Base-by-base conservation (phyloP, 768 basidiomycete species). In the Mycena filopes region DNA sequence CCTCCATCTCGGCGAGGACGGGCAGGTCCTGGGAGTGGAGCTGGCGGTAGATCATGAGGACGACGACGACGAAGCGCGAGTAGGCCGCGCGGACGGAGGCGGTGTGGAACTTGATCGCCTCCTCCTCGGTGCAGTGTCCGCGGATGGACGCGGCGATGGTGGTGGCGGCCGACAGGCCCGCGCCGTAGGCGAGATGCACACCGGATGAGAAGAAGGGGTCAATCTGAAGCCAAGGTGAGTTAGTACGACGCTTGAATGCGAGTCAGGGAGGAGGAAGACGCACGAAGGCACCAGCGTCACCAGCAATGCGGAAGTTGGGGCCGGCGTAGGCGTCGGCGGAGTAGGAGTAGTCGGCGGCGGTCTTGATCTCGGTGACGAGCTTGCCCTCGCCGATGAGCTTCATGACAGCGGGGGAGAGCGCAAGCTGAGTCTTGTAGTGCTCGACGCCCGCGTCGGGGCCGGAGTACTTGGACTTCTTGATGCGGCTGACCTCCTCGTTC, bases 171-270 rank as follows among this genome's bases (percentile, higher is more conserved):
- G 78, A 76, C 16, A 81, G 72, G 6, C 71, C 80, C n/a, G 76
- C 74, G 3, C 76, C 72, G 31, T 80, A 71, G 9, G 81, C 81
- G 15, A 82, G 72, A 68, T 82, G 81, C 28, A 81, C 77, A 0
- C 81, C 81, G 45, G 84, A 86, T 6, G 87, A 89, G 75, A 89
- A 89, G 75, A 89, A 84, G 1, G 87, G 87, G 66, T 89, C 87
- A 60, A 89, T 88, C 55, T 55, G 21, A 7, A 9, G 4, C 11
- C 36, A 42, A 12, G n/a, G 29, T 31, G 5, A 55, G 13, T 2
- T n/a, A n/a, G n/a, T n/a, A n/a, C n/a, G n/a, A n/a, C 18, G 3
- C 10, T 42, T 18, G 41, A 21, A 11, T 36, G 5, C 20, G 13
- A 20, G 70, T 87, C 87, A 4, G 85, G 13, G 18, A 28, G 85